phyloP scores from a whole-genome alignment of 331 rosid species.

The Rosa hybrid region DNA sequence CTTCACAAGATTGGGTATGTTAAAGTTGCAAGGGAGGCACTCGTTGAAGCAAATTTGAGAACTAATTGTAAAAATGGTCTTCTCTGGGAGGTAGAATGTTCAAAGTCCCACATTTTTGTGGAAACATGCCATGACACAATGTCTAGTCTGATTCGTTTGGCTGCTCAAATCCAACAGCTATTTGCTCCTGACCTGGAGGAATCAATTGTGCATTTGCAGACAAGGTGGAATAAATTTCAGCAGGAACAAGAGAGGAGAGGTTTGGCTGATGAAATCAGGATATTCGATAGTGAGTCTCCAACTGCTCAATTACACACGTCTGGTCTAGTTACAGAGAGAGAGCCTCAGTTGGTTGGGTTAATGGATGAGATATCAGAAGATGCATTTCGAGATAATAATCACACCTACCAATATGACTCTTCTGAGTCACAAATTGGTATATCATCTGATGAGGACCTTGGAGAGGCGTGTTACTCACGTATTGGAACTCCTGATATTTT shows the following conservation, averaged over 20 bases:
- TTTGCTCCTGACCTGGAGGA: constrained; percentile 98
- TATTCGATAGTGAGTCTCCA: constrained; percentile 37
- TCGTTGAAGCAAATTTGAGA: constrained; percentile 75
- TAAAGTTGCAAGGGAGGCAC: constrained; percentile 81
- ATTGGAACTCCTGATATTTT: constrained; percentile 46
- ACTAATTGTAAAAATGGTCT: constrained; percentile 72
- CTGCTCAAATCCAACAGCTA: constrained; percentile 79
- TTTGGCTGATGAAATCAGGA: constrained; percentile 36
- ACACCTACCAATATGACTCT: constrained; percentile 36
- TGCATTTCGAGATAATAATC: constrained; percentile 59
- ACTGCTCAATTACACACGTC: constrained; percentile 46
- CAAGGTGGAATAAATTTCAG: constrained; percentile 82
- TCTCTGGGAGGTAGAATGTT: constrained; percentile 82
- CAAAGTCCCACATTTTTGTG: constrained; percentile 62
- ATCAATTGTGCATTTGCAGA: constrained; percentile 87
- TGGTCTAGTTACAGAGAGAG: constrained; percentile 37
- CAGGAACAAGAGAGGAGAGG: constrained; percentile 62
- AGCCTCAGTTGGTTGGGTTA: constrained; percentile 53
- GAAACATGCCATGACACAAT: constrained; percentile 92
- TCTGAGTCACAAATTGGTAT: constrained; percentile 40
- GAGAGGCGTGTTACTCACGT: constrained; percentile 35
- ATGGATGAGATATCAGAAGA: constrained; percentile 92
- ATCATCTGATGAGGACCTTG: constrained; percentile 49
- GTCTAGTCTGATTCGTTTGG: constrained; percentile 69
- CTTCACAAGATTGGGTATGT: constrained; percentile 74